These are phyloP conservation scores for Neurospora sp. DNA, from an alignment of 2,329 filamentous ascomycete genomes.

Conservation along the genomic window DNA sequence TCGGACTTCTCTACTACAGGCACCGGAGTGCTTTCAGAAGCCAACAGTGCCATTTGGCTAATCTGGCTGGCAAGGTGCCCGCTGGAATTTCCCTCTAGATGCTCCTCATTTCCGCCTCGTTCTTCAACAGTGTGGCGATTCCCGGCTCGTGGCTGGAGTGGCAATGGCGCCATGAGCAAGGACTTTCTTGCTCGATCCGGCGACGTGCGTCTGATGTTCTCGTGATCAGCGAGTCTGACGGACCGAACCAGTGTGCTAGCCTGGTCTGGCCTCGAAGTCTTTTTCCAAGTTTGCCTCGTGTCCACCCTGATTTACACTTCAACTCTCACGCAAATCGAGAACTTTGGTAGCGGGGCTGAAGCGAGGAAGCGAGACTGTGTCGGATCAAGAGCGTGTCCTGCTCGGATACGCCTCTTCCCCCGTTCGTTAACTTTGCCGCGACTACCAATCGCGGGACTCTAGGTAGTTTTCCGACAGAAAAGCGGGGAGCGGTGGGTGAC, in stretches of 20 bases:
- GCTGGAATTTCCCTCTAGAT: conserved; percentile 2
- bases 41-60: conserved; percentile 16
- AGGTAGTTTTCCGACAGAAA: conserved; percentile 9
- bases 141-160: conserved; percentile 1
- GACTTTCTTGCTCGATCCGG: conserved; percentile 7
- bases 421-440: not conserved
- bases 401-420: not conserved
- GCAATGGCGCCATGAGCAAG: conserved; percentile 7
- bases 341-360: not conserved
- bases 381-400: not conserved
- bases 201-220: conserved; percentile 6
- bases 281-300: not conserved
- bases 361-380: not conserved
- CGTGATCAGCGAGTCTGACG: not conserved
- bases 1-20: not conserved
- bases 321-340: not conserved
- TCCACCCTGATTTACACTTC: not conserved
- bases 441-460: conserved; percentile 11
- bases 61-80: conserved; percentile 17
- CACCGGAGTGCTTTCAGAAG: conserved; percentile 1
- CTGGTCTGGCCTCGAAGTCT: not conserved
- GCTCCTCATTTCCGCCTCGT: not conserved
- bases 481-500: not conserved
- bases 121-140: not conserved
- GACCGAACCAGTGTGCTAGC: not conserved